Evolutionary conservation across 2,329 filamentous ascomycete genomes (phyloP), one percentile per base, ranked within the genome.

Genomic region (Cadophora gregata): DNA sequence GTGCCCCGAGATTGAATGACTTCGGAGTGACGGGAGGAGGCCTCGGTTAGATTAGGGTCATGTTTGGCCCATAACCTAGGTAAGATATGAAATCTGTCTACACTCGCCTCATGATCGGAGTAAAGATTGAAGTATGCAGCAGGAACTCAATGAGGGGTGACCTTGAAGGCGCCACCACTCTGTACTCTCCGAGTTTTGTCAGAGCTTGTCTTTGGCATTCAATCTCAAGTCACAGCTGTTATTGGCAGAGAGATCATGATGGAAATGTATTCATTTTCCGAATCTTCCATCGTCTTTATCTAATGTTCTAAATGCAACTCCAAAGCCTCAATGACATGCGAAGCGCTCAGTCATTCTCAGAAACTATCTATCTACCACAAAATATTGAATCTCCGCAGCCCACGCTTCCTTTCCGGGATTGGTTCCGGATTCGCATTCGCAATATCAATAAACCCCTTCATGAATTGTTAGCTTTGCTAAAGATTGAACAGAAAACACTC

Each of bases 381-480:
- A 42, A 75, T 71, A 63, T 75, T 75, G n/a, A 74, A 62, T 45
- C 66, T 69, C 24, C 70, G 60, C 67, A 65, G 69, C n/a, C 71
- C 71, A 14, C 62, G 67, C 16, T 59, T 50, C 12, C 64, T 64
- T 25, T 64, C 65, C 8, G 64, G 53, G 6, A 67, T 64, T 10
- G 65, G 62, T 62, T 74, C 73, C 7, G 73, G 73, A 61, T 73
- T 74, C 0, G 67, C 67, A 50, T 69, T 66, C 24, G 69, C 69
- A 31, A 80, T 77, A 4, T 80, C 75, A 10, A 81, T 70, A 24
- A 79, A 80, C 64, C 78, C 76, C 16, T 51, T 14, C 24, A 51
- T 27, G 12, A 16, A 27, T 16, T 16, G 10, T 51, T 27, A 51
- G 48, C 25, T 16, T 8, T 19, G 14, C 1, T 42, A 4, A 5